A percentile compares a stretch with the other conserved stretches of the same genome.
Evolutionary conservation across 306 rosid species (phyloP).

Genomic region (Oxytropis ochrocephala): DNA sequence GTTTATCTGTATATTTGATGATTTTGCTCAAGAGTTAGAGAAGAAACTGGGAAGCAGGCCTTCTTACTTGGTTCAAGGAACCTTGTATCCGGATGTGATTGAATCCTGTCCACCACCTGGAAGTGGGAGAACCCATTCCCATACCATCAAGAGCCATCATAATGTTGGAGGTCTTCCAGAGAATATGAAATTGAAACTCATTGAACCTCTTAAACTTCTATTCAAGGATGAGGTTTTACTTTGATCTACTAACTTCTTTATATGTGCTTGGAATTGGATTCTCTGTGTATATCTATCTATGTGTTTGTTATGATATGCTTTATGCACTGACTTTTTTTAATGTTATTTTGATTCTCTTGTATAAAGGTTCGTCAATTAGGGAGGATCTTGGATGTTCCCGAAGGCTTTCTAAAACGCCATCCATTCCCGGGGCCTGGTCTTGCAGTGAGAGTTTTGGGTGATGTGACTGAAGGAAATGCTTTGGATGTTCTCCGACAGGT

Average conservation of each 20-base stretch:
- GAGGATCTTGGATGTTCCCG: slow-evolving; percentile 72
- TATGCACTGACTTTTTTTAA: background rate
- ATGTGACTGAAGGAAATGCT: slow-evolving; percentile 76
- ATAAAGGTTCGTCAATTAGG: slow-evolving; percentile 80
- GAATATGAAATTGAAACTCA: slow-evolving; percentile 93
- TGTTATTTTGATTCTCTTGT: background rate
- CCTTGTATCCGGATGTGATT: slow-evolving; percentile 90
- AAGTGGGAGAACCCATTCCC: slow-evolving; percentile 82
- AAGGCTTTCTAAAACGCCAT: slow-evolving; percentile 77
- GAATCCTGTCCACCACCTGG: slow-evolving; percentile 99
- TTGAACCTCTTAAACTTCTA: slow-evolving; percentile 86
- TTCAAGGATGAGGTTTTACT: slow-evolving; percentile 88
- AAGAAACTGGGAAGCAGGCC: slow-evolving; percentile 57
- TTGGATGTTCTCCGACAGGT: slow-evolving; percentile 85
- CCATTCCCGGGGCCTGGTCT: slow-evolving; percentile 99
- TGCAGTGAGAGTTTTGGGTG: slow-evolving; percentile 89
- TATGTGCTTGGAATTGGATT: background rate
- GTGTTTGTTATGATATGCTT: background rate
- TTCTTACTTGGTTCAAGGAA: slow-evolving; percentile 78
- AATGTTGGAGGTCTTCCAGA: slow-evolving; percentile 98
- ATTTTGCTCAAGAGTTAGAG: slow-evolving; percentile 67
- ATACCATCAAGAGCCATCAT: slow-evolving; percentile 97
- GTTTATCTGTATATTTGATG: slow-evolving; percentile 78
- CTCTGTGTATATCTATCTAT: background rate
- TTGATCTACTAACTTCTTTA: slow-evolving; percentile 16